Percentiles rank a stretch among this genome's conserved stretches.
phyloP scores from a whole-genome alignment of 2,329 filamentous ascomycete species.

The Arthroderma uncinatum region DNA sequence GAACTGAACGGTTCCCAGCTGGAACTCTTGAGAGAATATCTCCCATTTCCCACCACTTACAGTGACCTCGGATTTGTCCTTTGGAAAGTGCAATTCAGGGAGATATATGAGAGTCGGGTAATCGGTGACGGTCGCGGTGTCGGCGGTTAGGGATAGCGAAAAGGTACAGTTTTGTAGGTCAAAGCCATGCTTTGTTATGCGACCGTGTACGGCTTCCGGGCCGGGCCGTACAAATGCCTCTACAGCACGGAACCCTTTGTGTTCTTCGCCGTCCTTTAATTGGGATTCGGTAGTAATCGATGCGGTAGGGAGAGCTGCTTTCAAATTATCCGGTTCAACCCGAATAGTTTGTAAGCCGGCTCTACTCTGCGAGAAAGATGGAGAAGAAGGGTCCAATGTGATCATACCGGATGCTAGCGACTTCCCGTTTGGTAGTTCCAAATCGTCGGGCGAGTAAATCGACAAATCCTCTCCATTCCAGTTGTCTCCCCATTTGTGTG shows the following conservation, averaged over 20 bases:
- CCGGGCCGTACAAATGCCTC: conserved; percentile 86
- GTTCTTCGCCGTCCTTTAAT: conserved; percentile 47
- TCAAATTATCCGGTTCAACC: conserved; percentile 66
- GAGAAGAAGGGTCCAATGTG: conserved; percentile 34
- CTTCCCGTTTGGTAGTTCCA: conserved; percentile 37
- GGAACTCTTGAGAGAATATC: conserved; percentile 61
- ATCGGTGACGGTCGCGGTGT: conserved; percentile 49
- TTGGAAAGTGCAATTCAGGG: conserved; percentile 85
- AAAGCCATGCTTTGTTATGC: conserved; percentile 62
- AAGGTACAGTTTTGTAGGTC: conserved; percentile 72
- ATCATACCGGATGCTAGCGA: conserved; percentile 28
- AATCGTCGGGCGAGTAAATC: conserved; percentile 77
- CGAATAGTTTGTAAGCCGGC: conserved; percentile 34
- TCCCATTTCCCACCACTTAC: conserved; percentile 84
- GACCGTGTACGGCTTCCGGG: conserved; percentile 63
- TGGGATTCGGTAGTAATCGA: conserved; percentile 47
- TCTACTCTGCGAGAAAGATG: conserved; percentile 45
- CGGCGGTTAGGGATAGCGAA: conserved; percentile 55
- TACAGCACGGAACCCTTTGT: conserved; percentile 71
- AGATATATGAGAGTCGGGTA: conserved; percentile 72
- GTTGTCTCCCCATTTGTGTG: conserved; percentile 77
- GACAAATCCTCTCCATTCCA: conserved; percentile 98
- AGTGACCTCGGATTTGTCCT: conserved; percentile 57
- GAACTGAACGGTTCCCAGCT: conserved; percentile 59
- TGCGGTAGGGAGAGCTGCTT: conserved; percentile 51